Evolutionary conservation across 2,329 filamentous ascomycete species (phyloP).

Genomic region (Pyricularia pennisetigena): DNA sequence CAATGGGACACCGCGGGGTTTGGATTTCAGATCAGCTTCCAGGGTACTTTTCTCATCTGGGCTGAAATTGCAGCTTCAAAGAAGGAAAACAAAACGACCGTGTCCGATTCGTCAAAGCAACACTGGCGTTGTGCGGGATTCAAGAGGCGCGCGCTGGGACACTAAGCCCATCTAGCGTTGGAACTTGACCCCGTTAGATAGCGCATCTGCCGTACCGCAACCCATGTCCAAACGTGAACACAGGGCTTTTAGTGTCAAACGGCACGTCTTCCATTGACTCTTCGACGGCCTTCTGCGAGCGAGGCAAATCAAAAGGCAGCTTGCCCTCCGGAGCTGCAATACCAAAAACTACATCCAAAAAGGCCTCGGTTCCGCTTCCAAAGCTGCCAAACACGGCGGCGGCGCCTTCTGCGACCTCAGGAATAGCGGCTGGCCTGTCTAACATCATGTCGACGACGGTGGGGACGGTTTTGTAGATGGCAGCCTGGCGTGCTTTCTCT

Average conservation of each 20-base stretch:
- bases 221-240: neutral
- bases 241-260: neutral
- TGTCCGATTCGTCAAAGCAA: neutral
- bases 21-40: neutral
- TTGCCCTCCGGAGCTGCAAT: neutral
- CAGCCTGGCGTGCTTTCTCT: neutral
- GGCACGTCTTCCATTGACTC: neutral
- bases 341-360: neutral
- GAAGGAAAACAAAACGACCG: neutral
- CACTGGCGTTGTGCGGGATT: neutral
- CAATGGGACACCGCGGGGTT: neutral
- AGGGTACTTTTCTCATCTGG: neutral
- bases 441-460: conserved; percentile 32
- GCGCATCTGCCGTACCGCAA: neutral
- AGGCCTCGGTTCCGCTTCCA: neutral
- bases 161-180: neutral
- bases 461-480: conserved; percentile 23
- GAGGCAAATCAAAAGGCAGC: neutral
- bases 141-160: neutral
- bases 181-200: neutral
- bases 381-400: neutral
- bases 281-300: neutral
- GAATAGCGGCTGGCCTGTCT: conserved; percentile 30
- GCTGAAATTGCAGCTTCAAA: neutral
- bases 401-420: conserved; percentile 10